Base-by-base conservation (phyloP, 208 protist species). In the Angomonas ambiguus region DNA sequence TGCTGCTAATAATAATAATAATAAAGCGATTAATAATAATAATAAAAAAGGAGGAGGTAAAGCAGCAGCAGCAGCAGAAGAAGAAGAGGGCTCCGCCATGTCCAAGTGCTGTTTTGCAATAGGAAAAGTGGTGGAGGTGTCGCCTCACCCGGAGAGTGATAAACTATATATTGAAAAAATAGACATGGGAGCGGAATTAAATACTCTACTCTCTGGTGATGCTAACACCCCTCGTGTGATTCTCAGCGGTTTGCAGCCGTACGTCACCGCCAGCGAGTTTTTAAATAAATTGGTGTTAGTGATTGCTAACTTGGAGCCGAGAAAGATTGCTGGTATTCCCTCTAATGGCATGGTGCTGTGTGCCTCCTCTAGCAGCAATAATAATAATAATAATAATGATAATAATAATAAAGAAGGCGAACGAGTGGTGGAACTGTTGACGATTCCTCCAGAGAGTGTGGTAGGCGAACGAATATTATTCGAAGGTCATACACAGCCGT, bases 161-260 rank as follows among this genome's bases (percentile, higher is more conserved):
- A 87, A 90, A 68, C 80, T 97, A 11, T 97, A 87, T 76, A 80
- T 98, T 62, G 94, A 98, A 80, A 82, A 97, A 74, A 97, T 97
- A 45, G 95, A 97, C 69, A 65, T 98, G 35, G 94, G 94, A 30
- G 82, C 91, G 42, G 93, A 82, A 51, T 72, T 85, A 32, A 89
- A 89, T 66, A 68, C 75, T 16, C 58, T 81, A 28, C 83, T 71
- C 64, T 67, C 69, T 61, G 71, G 76, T 42, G 80, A 84, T 38
- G 38, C 38, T 16, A 45, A 8, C 38, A 45, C 38, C 38, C 90
- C 91, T 5, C 88, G 94, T 69, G 95, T 89, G 4, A 95, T 98
- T 35, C 81, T 96, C 51, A 95, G 84, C 64, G 96, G 96, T 27
- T 66, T 98, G 66, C 88, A 94, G 62, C 86, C 92, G 72, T 82